Evolutionary conservation across 169 alveolate genomes (phyloP), one percentile per base, ranked within the genome.

Genomic region (Plasmodium gallinaceum): DNA sequence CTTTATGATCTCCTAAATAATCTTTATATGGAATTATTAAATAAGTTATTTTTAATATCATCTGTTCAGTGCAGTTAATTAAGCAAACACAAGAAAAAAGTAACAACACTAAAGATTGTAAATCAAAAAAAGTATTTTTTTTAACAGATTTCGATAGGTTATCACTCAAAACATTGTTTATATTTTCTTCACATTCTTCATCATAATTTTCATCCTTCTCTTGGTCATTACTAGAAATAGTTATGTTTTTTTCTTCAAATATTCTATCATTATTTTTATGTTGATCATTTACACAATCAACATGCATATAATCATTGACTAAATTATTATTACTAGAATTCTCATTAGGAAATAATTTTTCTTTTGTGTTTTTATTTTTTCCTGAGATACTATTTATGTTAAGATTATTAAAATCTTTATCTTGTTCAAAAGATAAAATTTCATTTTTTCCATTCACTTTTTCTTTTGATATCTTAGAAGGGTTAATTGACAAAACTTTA

Each of bases 71-170:
- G 18, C 88, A 46, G 24, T 22, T 8, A 7, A 42, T 48, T 51
- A 61, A 69, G 32, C 91, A 60, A 2, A 57, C 57, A 18, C 74
- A 54, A 37, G 88, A 71, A 51, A 61, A 94, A 16, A 94, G 88
- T 71, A 80, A 66, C 39, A 94, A 62, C 6, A 94, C 95, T 48
- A 91, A 64, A 12, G 95, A 93, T 61, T 94, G 96, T 26, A 91
- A 51, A 74, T 94, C 96, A 43, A 94, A 87, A 32, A 58, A 51
- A 1, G 66, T 89, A 61, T 88, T 89, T 4, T 51, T 32, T 54
- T 32, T 32, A 32, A 32, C 39, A 2, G 4, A 32, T 32, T 32
- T 76, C 37, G 12, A 7, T 32, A 0, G 45, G 39, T 24, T 32
- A 32, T 4, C 39, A 32, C 4, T 32, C 39, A 4, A 32, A 32